phyloP scores from a whole-genome alignment of 495 filamentous ascomycete genomes.

The Penicillium flavigenum region DNA sequence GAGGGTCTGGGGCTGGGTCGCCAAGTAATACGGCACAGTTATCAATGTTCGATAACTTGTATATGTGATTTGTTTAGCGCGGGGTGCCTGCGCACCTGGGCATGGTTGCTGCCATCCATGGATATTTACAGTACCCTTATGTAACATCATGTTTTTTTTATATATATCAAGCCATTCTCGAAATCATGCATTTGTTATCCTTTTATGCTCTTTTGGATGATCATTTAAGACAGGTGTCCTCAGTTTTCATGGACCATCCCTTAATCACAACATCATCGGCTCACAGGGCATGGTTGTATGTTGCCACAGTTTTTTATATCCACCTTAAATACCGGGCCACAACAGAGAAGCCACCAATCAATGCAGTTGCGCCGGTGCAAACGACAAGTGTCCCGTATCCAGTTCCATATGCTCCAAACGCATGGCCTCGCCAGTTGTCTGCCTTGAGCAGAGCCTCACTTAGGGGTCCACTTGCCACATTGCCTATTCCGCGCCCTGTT shows the following conservation, averaged over 20 bases:
- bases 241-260: background rate
- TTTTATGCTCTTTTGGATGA: background rate
- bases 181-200: background rate
- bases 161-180: background rate
- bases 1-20: conserved; percentile 27
- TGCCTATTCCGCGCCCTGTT: conserved; percentile 62
- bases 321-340: conserved; percentile 21
- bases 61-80: background rate
- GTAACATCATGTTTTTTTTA: background rate
- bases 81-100: background rate
- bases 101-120: background rate
- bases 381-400: conserved; percentile 40
- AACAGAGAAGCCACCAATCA: conserved; percentile 38
- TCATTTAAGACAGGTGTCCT: background rate
- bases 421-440: conserved; percentile 17
- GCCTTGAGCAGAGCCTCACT: conserved; percentile 36
- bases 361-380: conserved; percentile 42
- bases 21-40: conserved; percentile 17
- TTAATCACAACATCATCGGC: background rate
- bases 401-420: conserved; percentile 36
- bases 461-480: conserved; percentile 54
- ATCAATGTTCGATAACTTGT: too few relatives aligned
- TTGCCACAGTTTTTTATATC: conserved; percentile 10
- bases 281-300: background rate
- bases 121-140: background rate